A percentile compares a stretch with the other conserved stretches of the same genome.
These are phyloP conservation scores for Macrophomina pseudophaseolina DNA, from an alignment of 2,329 filamentous ascomycete genomes.

Conservation along the genomic window DNA sequence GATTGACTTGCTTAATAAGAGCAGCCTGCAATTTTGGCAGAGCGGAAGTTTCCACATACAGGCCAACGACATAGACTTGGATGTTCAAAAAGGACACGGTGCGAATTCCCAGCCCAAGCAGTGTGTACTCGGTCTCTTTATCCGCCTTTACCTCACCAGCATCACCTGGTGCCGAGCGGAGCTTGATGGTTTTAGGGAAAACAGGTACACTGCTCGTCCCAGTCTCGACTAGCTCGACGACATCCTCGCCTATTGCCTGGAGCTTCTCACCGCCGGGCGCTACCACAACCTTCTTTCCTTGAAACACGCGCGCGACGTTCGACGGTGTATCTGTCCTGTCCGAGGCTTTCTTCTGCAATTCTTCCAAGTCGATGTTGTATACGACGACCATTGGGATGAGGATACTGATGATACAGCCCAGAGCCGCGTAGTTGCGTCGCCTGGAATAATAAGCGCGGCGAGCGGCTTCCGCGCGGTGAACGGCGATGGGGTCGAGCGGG, in stretches of 20 bases:
- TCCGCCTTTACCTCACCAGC: constrained; percentile 32
- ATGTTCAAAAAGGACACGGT: constrained; percentile 89
- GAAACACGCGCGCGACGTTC: constrained; percentile 44
- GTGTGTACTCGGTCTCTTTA: constrained; percentile 71
- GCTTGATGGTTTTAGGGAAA: constrained; percentile 74
- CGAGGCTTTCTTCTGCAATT: constrained; percentile 13
- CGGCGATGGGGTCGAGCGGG: constrained; percentile 37
- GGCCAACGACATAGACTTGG: constrained; percentile 91
- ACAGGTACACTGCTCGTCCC: constrained; percentile 79
- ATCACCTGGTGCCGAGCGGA: constrained; percentile 54
- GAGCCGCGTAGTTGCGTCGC: constrained; percentile 40
- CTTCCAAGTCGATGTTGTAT: constrained; percentile 38
- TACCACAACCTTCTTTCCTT: constrained; percentile 62
- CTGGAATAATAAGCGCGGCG: constrained; percentile 36
- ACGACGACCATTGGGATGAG: constrained; percentile 44
- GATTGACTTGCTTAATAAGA: constrained; percentile 76
- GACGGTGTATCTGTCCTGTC: constrained; percentile 36
- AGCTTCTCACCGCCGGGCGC: constrained; percentile 67
- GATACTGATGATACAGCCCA: constrained; percentile 44
- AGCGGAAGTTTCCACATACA: constrained; percentile 86
- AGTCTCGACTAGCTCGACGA: constrained; percentile 76
- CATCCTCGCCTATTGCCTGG: constrained; percentile 50
- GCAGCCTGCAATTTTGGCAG: constrained; percentile 79
- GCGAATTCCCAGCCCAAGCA: constrained; percentile 85
- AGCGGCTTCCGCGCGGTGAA: constrained; percentile 41